Evolutionary conservation across 2,329 filamentous ascomycete species (phyloP), one percentile per base, ranked within the genome.

Genomic region (Raffaelea deltoideospora): DNA sequence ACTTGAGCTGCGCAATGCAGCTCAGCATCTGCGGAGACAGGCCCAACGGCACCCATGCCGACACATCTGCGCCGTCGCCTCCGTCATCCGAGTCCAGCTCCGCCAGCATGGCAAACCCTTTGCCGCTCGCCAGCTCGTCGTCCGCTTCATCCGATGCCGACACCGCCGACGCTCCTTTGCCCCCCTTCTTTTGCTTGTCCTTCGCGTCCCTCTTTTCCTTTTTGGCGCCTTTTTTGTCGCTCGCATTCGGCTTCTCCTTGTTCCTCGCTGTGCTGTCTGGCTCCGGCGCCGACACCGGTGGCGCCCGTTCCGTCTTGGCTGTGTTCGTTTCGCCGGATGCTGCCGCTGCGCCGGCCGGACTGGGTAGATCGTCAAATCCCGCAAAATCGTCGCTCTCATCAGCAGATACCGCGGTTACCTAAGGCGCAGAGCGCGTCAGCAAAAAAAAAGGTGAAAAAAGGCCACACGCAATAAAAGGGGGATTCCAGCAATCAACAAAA

Each of bases 1-100:
- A 96, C 40, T 79, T 80, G 42, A 96, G 64, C 46, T 76, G 80
- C 3, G 84, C 78, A 23, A 98, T 62, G 14, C 84, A 74, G 2
- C 76, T 74, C 15, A 94, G 61, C 1, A 82, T 70, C 35, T 72
- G 66, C 0, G 79, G 64, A 1, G 83, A 88, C 3, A 98, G 63
- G 5, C 77, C 71, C 26, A 98, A 59, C 8, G 69, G 59, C 39
- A 72, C 66, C 90, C 90, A 98, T 21, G 72, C 78, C 13, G 82
- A 82, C 36, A 92, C 68, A 51, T 90, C 78, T 13, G 74, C 63
- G 23, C 73, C 76, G 37, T 73, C 66, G 11, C 76, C 63, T 14
- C 9, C 35, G 4, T 24, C 37, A 6, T 55, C 56, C n/a, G 63
- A 64, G 15, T 69, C 65, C 20, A 67, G 56, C 33, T 68, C 61